Base-by-base conservation (phyloP, 148 eudicot genomes). In the Chenopodium quinoa region DNA sequence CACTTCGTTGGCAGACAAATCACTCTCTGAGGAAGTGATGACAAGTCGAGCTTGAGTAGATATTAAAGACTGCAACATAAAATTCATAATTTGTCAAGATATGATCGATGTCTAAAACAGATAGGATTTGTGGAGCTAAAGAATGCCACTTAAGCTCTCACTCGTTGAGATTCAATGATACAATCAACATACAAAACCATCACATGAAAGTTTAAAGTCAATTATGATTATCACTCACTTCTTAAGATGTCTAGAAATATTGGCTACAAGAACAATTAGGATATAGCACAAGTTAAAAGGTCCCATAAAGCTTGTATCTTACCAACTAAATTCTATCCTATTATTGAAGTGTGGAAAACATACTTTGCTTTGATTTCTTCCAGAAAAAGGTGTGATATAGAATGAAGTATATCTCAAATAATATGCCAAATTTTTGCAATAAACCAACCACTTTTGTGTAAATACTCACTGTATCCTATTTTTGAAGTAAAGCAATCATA, bases 21-120 rank as follows among this genome's bases (percentile, higher is more conserved):
- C 89, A 81, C 87, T 88, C 85, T 88, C 94, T 64, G 94, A 86
- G 47, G 98, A 89, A 71, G 91, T 79, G 88, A 95, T 90, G 83
- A 95, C 94, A 83, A 95, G 93, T 78, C 98, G 88, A 76, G 98
- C 88, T 84, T 91, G 91, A 54, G 96, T 95, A 64, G 97, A 93
- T 82, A 95, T 85, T 75, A 95, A 77, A 54, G 97, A 91, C 97
- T 95, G 94, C 90, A 88, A 86, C 54, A 84, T 29, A 29, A 70
- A 48, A 77, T 31, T 69, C 40, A 29, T 56, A 73, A 46, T 68
- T 56, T 63, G 82, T 85, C 73, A 75, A 23, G 27, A 66, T 29
- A 32, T 31, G 14, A 40, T 78, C 68, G 16, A 75, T 27, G 37
- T 54, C 47, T 4, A 27, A 27, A 27, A 27, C 29, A 27, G 29